These are phyloP conservation scores for Neofusicoccum sp. DNA, from an alignment of 2,329 filamentous ascomycete genomes.

Conservation along the genomic window DNA sequence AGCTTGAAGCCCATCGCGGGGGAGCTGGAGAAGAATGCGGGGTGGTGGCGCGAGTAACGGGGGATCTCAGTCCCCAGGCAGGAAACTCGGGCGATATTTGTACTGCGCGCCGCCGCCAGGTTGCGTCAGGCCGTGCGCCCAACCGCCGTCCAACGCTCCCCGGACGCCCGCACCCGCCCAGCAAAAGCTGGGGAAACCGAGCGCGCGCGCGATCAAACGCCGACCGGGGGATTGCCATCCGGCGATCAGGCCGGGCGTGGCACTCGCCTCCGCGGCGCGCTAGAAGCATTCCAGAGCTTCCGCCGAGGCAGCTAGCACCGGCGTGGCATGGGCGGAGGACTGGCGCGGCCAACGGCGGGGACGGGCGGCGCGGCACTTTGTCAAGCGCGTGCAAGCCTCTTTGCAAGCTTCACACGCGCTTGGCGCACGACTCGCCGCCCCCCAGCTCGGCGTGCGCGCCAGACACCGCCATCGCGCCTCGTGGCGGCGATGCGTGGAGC, in stretches of 20 bases:
- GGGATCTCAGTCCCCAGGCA: too few relatives aligned
- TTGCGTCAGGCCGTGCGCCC: not conserved
- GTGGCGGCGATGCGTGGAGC: not conserved
- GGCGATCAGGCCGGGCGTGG: slow-evolving; percentile 8
- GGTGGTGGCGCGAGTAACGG: not conserved
- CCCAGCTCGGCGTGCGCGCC: not conserved
- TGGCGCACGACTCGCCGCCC: slow-evolving; percentile 2
- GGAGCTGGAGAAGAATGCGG: not conserved
- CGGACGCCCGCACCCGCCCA: not conserved
- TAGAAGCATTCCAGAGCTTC: slow-evolving; percentile 17
- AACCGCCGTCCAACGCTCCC: not conserved
- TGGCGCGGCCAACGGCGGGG: not conserved
- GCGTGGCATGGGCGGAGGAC: not conserved
- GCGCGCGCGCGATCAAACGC: not conserved
- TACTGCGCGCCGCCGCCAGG: not conserved
- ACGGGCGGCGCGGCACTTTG: not conserved
- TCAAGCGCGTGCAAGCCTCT: not conserved
- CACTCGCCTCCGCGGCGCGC: not conserved
- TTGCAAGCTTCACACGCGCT: slow-evolving; percentile 3
- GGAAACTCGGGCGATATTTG: not conserved
- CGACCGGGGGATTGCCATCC: not conserved
- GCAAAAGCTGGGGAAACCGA: slow-evolving; percentile 12
- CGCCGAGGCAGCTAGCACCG: not conserved
- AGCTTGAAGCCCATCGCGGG: slow-evolving; percentile 23
- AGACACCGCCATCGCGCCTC: not conserved